Conservation (phyloP, 257 asterid species). For the Solanum appendiculatum region DNA sequence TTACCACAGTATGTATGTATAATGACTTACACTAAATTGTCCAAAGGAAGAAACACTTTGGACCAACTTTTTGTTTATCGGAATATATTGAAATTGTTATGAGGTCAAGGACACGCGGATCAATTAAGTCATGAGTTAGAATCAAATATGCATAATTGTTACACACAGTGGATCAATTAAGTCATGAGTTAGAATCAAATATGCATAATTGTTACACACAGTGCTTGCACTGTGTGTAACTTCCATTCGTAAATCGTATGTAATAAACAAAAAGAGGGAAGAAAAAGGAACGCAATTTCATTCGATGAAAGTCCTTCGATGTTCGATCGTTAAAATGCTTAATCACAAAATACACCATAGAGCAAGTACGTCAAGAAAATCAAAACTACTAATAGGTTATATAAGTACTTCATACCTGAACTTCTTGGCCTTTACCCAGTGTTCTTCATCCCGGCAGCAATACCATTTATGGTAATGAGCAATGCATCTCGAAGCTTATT, state of each 20-base stretch:
- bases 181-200: too few relatives aligned
- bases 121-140: too few relatives aligned
- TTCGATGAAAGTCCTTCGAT: not conserved
- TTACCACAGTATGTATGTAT: not conserved
- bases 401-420: not conserved
- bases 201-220: too few relatives aligned
- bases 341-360: not conserved
- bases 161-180: too few relatives aligned
- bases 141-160: too few relatives aligned
- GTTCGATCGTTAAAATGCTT: not conserved
- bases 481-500: slow-evolving; percentile 72
- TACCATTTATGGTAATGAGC: slow-evolving; percentile 82
- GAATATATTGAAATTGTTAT: too few relatives aligned
- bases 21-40: not conserved
- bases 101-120: too few relatives aligned
- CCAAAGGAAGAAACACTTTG: not conserved
- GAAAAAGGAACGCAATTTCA: not conserved
- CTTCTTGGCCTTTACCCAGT: slow-evolving; percentile 38
- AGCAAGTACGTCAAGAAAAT: not conserved
- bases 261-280: not conserved
- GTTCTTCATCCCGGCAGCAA: slow-evolving; percentile 98
- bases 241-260: not conserved
- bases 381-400: not conserved
- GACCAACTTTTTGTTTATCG: not conserved
- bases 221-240: not conserved